Percentiles rank a stretch among this genome's conserved stretches.
These are phyloP conservation scores for Pseudonitzschia multiseries DNA, from an alignment of 108 stramenopile genomes.

Conservation along the genomic window DNA sequence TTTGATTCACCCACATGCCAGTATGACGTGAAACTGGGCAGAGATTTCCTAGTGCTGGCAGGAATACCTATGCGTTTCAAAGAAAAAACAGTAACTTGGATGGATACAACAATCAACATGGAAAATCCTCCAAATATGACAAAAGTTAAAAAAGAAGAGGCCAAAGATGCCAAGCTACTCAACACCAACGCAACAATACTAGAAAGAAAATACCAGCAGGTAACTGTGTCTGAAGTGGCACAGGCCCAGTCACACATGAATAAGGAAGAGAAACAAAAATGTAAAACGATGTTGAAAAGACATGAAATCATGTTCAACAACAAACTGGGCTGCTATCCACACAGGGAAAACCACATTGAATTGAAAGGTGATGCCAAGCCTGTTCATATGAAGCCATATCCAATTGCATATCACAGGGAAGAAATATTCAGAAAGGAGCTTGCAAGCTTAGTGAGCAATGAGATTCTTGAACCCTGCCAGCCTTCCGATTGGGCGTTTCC, in stretches of 20 bases:
- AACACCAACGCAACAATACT: no score
- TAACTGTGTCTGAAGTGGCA: background rate
- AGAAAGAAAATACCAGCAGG: background rate
- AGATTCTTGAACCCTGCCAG: no score
- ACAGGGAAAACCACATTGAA: slow-evolving; percentile 32
- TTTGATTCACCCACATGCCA: background rate
- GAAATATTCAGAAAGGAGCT: no score
- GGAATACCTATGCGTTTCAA: slow-evolving; percentile 27
- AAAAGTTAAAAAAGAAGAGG: background rate
- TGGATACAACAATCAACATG: slow-evolving; percentile 22
- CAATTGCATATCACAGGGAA: slow-evolving; percentile 25
- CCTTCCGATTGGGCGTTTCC: no score
- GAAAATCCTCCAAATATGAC: background rate
- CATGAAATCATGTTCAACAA: slow-evolving; percentile 28
- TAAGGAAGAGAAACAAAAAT: background rate
- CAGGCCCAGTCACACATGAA: background rate
- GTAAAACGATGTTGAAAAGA: slow-evolving; percentile 1
- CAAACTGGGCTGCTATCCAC: slow-evolving; percentile 35
- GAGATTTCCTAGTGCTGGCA: slow-evolving; percentile 25
- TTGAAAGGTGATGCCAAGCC: slow-evolving; percentile 29
- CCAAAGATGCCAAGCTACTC: no score
- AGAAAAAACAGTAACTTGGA: slow-evolving; percentile 19
- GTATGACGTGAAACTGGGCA: slow-evolving; percentile 42
- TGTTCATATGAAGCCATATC: slow-evolving; percentile 25
- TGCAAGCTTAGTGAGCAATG: no score